These are phyloP conservation scores for Camellia japonica DNA, from an alignment of 148 eudicot genomes.

Conservation along the genomic window DNA sequence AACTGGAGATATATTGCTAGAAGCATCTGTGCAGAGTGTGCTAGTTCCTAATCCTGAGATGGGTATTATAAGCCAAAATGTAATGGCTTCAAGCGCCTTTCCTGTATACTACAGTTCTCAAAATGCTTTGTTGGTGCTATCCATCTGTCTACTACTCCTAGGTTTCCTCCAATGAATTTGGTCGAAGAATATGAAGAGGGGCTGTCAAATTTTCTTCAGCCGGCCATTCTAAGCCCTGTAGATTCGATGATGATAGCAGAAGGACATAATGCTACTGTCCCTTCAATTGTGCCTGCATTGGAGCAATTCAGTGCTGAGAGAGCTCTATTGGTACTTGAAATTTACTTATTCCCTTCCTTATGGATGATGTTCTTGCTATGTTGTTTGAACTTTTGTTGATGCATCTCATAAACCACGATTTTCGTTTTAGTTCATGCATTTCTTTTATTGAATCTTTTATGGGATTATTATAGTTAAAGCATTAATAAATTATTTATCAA, in stretches of 20 bases:
- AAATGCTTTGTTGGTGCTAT: background rate
- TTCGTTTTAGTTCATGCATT: background rate
- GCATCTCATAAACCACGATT: background rate
- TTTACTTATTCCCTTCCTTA: background rate
- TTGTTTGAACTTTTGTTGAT: background rate
- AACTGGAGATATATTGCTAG: background rate
- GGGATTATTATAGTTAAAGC: too few relatives aligned
- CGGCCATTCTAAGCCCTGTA: background rate
- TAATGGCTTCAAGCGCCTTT: background rate
- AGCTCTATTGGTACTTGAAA: background rate
- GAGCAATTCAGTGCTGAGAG: background rate
- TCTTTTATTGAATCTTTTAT: too few relatives aligned
- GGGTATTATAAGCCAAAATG: background rate
- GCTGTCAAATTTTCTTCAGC: background rate
- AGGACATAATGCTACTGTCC: background rate
- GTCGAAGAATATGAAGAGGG: background rate
- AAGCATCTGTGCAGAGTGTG: too few relatives aligned
- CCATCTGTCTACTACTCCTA: background rate
- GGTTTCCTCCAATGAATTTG: background rate
- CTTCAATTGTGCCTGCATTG: background rate
- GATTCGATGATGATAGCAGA: background rate
- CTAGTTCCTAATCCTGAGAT: background rate
- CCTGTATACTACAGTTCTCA: background rate
- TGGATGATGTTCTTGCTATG: background rate
- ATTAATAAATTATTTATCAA: too few relatives aligned